Conservation (phyloP, 805 yeast genomes). For the Monosporozyma siamensis region DNA sequence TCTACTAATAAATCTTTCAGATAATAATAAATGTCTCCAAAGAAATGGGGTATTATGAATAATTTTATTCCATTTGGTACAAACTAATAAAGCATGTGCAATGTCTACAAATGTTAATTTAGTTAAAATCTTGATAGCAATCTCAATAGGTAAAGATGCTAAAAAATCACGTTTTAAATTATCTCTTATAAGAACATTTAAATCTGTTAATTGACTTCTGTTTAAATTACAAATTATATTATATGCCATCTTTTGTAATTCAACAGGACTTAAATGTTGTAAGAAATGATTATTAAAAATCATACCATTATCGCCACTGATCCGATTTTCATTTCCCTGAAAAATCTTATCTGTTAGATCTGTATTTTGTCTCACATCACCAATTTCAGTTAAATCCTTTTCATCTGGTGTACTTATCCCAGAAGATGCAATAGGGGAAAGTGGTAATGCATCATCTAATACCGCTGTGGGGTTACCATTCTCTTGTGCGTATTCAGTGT, state of each 20-base stretch:
- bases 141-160: constrained; percentile 62
- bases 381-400: not conserved
- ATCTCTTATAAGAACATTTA: constrained; percentile 24
- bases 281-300: not conserved
- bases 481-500: not conserved
- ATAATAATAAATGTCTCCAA: constrained; percentile 59
- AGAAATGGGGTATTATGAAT: constrained; percentile 49
- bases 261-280: constrained; percentile 1
- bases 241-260: constrained; percentile 20
- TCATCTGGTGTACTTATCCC: constrained; percentile 14
- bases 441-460: constrained; percentile 21
- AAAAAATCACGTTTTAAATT: constrained; percentile 65
- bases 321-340: not conserved
- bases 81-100: constrained; percentile 52
- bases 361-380: not conserved
- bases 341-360: too few relatives aligned
- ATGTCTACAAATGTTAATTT: constrained; percentile 58
- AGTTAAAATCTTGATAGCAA: constrained; percentile 54
- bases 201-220: constrained; percentile 26
- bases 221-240: constrained; percentile 18
- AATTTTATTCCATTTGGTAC: constrained; percentile 59
- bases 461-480: not conserved
- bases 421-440: constrained; percentile 30
- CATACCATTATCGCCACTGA: not conserved
- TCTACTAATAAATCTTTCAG: constrained; percentile 50